phyloP scores from a whole-genome alignment of 306 rosid genomes.

The Ceratonia siliqua region DNA sequence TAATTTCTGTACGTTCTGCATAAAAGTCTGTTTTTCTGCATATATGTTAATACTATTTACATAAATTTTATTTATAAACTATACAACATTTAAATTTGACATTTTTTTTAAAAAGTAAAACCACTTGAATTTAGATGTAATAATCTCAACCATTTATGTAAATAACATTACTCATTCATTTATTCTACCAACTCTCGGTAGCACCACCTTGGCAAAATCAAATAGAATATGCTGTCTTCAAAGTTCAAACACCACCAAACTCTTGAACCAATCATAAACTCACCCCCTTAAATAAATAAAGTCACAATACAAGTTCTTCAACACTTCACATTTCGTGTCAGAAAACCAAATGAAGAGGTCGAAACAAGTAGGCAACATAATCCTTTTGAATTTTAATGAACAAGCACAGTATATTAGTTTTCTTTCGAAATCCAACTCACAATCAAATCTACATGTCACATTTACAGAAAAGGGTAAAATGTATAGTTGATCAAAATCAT shows the following conservation, averaged over 20 bases:
- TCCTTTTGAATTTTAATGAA: slow-evolving; percentile 8
- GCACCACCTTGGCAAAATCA: neutral
- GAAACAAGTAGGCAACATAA: neutral
- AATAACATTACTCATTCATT: no score
- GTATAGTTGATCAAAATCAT: slow-evolving; percentile 1
- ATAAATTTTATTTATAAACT: no score
- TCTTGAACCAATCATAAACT: neutral
- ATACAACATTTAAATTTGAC: no score
- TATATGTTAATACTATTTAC: no score
- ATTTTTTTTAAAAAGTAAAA: no score
- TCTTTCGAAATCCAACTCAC: slow-evolving; percentile 5
- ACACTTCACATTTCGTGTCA: slow-evolving; percentile 1
- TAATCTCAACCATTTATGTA: no score
- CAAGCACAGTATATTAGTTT: neutral
- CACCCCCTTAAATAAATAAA: neutral
- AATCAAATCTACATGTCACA: slow-evolving; percentile 10
- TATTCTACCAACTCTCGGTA: neutral
- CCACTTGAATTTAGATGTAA: no score
- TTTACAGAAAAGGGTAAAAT: slow-evolving; percentile 1
- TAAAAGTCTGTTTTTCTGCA: no score
- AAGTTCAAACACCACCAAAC: slow-evolving; percentile 12
- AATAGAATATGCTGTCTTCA: slow-evolving; percentile 11
- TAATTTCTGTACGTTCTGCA: no score
- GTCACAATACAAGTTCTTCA: neutral
- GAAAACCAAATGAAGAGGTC: neutral